Base-by-base conservation (phyloP, 495 filamentous ascomycete species). In the Amniculicola lignicola region DNA sequence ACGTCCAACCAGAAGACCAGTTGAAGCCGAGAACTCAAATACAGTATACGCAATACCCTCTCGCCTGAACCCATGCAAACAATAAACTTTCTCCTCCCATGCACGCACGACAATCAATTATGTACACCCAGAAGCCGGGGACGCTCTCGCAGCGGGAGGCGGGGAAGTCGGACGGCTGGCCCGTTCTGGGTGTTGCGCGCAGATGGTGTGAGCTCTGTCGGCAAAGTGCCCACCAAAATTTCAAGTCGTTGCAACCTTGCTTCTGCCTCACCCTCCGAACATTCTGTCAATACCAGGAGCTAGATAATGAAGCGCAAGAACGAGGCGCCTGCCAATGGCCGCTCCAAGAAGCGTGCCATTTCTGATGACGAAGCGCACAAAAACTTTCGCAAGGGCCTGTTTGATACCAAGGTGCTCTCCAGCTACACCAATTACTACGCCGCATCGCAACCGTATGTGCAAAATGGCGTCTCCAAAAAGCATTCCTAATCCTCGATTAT, bases 341-440 rank as follows among this genome's bases (percentile, higher is more conserved):
- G 71, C 15, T 61, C 68, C 41, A 82, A 82, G 49, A 81, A 77
- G 63, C 71, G 75, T n/a, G 77, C 75, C 3, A 69, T 78, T 28
- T 76, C 75, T 15, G 72, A 70, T 57, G 73, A 78, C 36, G 72
- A 77, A 54, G 74, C 72, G 21, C 67, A 56, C 2, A 40, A 59
- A 24, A 70, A 67, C 11, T 96, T 97, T 67, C 83, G 86, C 29
- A 77, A 85, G 45, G 62, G 62, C 21, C 53, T 65, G 1, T 65
- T 65, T 38, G 47, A 54, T 15, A 24, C 15, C 19, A 54, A 50
- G 33, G 53, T 61, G 15, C 48, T 65, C 7, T 15, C 57, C 29
- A 36, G 35, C n/a, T 65, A 65, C 33, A 57, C 62, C 18, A 25
- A 46, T 18, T 52, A 49, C 41, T 65, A 65, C 50, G 58, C 57